These are phyloP conservation scores for Ampelocalamus luodianensis DNA, from an alignment of 176 grass and related monocot species.

Conservation along the genomic window DNA sequence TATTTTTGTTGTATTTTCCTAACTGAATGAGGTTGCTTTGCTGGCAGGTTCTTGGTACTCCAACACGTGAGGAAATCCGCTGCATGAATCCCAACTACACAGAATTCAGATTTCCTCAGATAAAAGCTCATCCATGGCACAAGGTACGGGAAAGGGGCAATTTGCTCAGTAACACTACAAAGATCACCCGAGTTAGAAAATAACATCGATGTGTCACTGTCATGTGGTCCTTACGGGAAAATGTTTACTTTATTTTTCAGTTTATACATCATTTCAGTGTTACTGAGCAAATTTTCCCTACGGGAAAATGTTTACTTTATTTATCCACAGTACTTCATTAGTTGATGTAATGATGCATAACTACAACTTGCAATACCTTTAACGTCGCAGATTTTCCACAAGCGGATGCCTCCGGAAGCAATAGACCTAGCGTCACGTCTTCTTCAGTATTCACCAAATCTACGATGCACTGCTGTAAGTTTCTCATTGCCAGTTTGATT, in stretches of 20 bases:
- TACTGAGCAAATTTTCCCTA: neutral
- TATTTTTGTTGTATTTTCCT: neutral
- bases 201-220: no score
- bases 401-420: slow-evolving; percentile 80
- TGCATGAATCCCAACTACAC: slow-evolving; percentile 85
- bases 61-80: slow-evolving; percentile 76
- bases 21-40: slow-evolving; percentile 26
- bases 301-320: neutral
- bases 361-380: slow-evolving; percentile 3
- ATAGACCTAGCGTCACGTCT: slow-evolving; percentile 75
- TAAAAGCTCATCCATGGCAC: slow-evolving; percentile 84
- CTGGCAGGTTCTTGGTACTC: slow-evolving; percentile 78
- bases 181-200: no score
- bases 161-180: no score
- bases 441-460: slow-evolving; percentile 76
- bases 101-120: slow-evolving; percentile 77
- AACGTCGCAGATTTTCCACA: slow-evolving; percentile 67
- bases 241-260: no score
- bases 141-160: slow-evolving; percentile 40
- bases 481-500: slow-evolving; percentile 18
- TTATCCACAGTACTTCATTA: slow-evolving; percentile 1
- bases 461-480: slow-evolving; percentile 78
- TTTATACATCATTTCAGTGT: no score
- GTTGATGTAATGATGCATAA: slow-evolving; percentile 21
- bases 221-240: no score